phyloP scores from a whole-genome alignment of 768 basidiomycete species.

The Chiua virens region DNA sequence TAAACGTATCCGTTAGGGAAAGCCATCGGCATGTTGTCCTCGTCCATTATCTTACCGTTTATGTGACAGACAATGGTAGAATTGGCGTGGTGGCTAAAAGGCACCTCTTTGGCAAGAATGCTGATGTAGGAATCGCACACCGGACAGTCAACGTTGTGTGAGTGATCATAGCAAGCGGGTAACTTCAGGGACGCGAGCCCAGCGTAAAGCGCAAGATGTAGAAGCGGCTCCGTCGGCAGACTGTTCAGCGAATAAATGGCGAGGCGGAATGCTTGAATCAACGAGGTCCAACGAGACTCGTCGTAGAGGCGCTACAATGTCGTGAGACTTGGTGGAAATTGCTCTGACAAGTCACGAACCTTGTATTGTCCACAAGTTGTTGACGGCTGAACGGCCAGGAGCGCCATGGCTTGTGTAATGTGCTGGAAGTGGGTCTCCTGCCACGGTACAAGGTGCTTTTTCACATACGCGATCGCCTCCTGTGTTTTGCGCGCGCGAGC shows the following conservation, averaged over 20 bases:
- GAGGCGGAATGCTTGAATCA: constrained; percentile 77
- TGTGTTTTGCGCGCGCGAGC: constrained; percentile 59
- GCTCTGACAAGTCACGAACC: constrained; percentile 40
- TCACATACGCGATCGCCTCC: constrained; percentile 83
- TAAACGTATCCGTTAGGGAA: constrained; percentile 93
- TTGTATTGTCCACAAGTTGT: constrained; percentile 80
- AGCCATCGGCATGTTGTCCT: constrained; percentile 88
- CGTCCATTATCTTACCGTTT: constrained; percentile 93
- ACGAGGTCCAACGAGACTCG: constrained; percentile 67
- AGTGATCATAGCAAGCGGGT: constrained; percentile 72
- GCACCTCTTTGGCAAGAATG: constrained; percentile 80
- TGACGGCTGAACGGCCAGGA: constrained; percentile 72
- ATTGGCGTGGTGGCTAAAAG: constrained; percentile 91
- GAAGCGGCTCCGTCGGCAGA: constrained; percentile 82
- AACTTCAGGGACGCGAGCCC: constrained; percentile 90
- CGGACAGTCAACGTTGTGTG: constrained; percentile 85
- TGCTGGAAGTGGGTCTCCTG: constrained; percentile 77
- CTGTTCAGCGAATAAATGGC: constrained; percentile 88
- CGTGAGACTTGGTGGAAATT: constrained; percentile 11
- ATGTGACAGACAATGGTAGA: constrained; percentile 93
- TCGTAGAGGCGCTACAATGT: constrained; percentile 76
- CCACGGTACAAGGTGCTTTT: constrained; percentile 81
- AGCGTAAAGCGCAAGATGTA: constrained; percentile 86
- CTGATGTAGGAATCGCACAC: constrained; percentile 81
- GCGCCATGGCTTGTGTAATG: constrained; percentile 71